A percentile compares a stretch with the other conserved stretches of the same genome.
phyloP scores from a whole-genome alignment of 177 flowering plant species.

The Vitis hybrid region DNA sequence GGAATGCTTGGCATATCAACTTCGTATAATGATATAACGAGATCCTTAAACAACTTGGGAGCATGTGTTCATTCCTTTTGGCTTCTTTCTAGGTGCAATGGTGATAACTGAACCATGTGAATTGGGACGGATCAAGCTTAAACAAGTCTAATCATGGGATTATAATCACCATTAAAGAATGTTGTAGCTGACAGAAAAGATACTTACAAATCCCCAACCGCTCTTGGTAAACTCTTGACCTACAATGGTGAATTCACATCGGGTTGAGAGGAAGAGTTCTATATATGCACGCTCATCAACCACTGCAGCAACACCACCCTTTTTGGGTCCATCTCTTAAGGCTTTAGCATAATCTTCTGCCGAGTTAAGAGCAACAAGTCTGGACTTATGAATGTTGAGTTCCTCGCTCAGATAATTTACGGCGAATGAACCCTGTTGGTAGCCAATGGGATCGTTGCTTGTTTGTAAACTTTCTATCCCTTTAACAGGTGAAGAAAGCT shows the following conservation, averaged over 20 bases:
- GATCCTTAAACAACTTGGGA: background rate
- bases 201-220: conserved; percentile 86
- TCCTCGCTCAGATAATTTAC: conserved; percentile 52
- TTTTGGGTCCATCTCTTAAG: conserved; percentile 50
- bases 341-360: conserved; percentile 51
- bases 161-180: background rate
- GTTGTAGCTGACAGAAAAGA: background rate
- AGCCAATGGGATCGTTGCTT: conserved; percentile 64
- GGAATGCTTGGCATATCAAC: background rate
- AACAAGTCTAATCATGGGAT: too few species aligned
- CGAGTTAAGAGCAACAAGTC: conserved; percentile 53
- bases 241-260: conserved; percentile 54
- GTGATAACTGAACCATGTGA: background rate
- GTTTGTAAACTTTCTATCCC: conserved; percentile 59
- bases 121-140: too few species aligned
- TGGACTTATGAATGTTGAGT: conserved; percentile 44
- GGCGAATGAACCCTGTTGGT: conserved; percentile 67
- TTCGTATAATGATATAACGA: background rate
- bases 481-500: conserved; percentile 58
- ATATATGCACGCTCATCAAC: conserved; percentile 71
- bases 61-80: background rate
- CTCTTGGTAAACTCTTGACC: conserved; percentile 72
- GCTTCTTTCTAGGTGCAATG: background rate
- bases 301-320: conserved; percentile 72
- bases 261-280: conserved; percentile 67